phyloP scores from a whole-genome alignment of 1,284 basidiomycete species.

The Thelephora terrestris region DNA sequence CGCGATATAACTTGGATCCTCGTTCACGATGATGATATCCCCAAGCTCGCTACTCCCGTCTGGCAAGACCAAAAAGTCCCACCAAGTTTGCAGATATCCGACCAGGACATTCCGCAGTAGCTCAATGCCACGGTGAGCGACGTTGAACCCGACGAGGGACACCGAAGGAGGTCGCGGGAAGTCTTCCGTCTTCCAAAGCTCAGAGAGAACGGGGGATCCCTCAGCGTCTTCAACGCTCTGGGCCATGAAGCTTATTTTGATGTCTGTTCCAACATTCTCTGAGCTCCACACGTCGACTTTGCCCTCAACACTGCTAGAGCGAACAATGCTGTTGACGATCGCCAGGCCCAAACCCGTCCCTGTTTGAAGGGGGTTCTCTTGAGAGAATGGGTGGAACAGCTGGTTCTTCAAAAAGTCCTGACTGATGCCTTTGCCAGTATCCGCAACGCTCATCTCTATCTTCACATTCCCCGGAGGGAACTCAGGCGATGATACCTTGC shows the following conservation, averaged over 20 bases:
- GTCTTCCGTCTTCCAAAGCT: constrained; percentile 38
- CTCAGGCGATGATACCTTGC: constrained; percentile 56
- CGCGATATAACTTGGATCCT: constrained; percentile 54
- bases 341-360: constrained; percentile 95
- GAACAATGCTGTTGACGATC: constrained; percentile 90
- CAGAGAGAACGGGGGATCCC: constrained; percentile 26
- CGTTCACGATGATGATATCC: constrained; percentile 79
- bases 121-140: constrained; percentile 55
- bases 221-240: constrained; percentile 44
- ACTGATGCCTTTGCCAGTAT: constrained; percentile 91
- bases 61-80: constrained; percentile 57
- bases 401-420: constrained; percentile 89
- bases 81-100: constrained; percentile 66
- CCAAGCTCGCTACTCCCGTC: constrained; percentile 35
- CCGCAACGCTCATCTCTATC: constrained; percentile 79
- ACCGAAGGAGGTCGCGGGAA: constrained; percentile 41
- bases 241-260: constrained; percentile 79
- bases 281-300: constrained; percentile 85
- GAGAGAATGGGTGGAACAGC: constrained; percentile 94
- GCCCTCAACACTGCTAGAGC: constrained; percentile 78
- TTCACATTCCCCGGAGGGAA: constrained; percentile 51
- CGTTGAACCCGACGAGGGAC: constrained; percentile 68
- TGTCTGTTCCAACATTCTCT: constrained; percentile 88
- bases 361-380: constrained; percentile 84
- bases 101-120: constrained; percentile 56